Percentiles rank a stretch among this genome's conserved stretches.
Evolutionary conservation across 768 basidiomycete species (phyloP).

Genomic region (Tricholoma sp.): DNA sequence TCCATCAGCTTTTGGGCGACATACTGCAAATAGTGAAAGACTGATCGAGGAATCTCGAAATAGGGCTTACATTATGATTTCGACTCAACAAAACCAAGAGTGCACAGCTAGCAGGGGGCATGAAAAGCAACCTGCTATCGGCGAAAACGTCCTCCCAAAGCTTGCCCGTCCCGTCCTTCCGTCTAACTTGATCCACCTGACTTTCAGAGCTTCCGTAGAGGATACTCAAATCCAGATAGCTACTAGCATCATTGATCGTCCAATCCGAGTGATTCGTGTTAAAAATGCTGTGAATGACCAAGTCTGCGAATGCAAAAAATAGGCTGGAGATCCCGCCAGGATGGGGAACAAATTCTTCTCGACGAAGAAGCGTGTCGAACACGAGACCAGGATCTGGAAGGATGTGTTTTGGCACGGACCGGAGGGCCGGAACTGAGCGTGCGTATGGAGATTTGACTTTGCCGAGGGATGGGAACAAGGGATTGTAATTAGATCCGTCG

Average conservation of each 20-base stretch:
- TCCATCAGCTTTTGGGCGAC: slow-evolving; percentile 60
- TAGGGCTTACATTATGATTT: slow-evolving; percentile 62
- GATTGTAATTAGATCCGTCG: slow-evolving; percentile 60
- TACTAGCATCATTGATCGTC: slow-evolving; percentile 58
- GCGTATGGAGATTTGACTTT: slow-evolving; percentile 63
- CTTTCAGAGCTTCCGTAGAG: slow-evolving; percentile 59
- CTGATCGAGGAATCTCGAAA: neutral
- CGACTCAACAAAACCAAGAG: slow-evolving; percentile 64
- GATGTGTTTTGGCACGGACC: slow-evolving; percentile 32
- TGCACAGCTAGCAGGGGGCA: slow-evolving; percentile 70
- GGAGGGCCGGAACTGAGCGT: slow-evolving; percentile 52
- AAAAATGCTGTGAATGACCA: slow-evolving; percentile 73
- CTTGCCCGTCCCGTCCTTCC: slow-evolving; percentile 59
- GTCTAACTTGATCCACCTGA: slow-evolving; percentile 47
- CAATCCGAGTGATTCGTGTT: slow-evolving; percentile 44
- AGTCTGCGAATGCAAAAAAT: slow-evolving; percentile 76
- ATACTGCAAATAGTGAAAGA: slow-evolving; percentile 38
- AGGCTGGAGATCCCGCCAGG: slow-evolving; percentile 67
- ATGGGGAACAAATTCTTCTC: slow-evolving; percentile 45
- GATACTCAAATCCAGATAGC: slow-evolving; percentile 73
- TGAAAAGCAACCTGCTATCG: slow-evolving; percentile 56
- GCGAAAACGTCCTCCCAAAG: slow-evolving; percentile 70
- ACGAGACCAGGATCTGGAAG: slow-evolving; percentile 65
- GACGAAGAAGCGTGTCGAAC: slow-evolving; percentile 64
- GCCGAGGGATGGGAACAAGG: slow-evolving; percentile 49